Conservation (phyloP, 2,329 filamentous ascomycete species). For the Fusarium sulawesiense region DNA sequence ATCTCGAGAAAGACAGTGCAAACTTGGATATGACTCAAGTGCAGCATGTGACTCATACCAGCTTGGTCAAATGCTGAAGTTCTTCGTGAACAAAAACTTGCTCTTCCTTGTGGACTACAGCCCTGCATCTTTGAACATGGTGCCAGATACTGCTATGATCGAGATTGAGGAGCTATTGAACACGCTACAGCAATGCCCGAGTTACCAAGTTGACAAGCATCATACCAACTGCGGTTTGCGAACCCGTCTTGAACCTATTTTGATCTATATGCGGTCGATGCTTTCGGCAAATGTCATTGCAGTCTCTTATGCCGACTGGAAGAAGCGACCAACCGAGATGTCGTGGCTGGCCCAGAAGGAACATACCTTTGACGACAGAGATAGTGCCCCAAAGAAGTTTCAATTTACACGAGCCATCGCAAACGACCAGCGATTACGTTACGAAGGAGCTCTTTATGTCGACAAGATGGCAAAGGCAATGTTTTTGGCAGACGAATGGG, state of each 20-base stretch:
- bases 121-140: slow-evolving; percentile 57
- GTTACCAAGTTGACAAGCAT: slow-evolving; percentile 79
- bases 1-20: slow-evolving; percentile 75
- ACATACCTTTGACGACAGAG: slow-evolving; percentile 20
- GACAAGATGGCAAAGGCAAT: slow-evolving; percentile 64
- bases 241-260: slow-evolving; percentile 71
- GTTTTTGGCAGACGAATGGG: slow-evolving; percentile 68
- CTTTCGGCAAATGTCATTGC: slow-evolving; percentile 60
- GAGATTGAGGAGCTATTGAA: slow-evolving; percentile 71
- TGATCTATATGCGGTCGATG: slow-evolving; percentile 72
- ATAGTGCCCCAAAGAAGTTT: slow-evolving; percentile 51
- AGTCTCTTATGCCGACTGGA: slow-evolving; percentile 61
- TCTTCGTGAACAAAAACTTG: slow-evolving; percentile 71
- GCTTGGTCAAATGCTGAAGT: slow-evolving; percentile 80
- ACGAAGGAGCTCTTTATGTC: slow-evolving; percentile 61
- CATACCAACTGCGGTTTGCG: slow-evolving; percentile 80
- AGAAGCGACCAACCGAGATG: slow-evolving; percentile 51
- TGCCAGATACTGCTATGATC: slow-evolving; percentile 65
- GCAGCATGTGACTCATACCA: slow-evolving; percentile 81
- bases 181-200: slow-evolving; percentile 72
- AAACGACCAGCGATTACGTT: slow-evolving; percentile 62
- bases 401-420: slow-evolving; percentile 63
- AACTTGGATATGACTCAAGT: slow-evolving; percentile 78
- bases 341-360: slow-evolving; percentile 54
- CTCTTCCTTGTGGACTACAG: slow-evolving; percentile 69